phyloP scores from a whole-genome alignment of 75 land plant species.

The Picea glauca region DNA sequence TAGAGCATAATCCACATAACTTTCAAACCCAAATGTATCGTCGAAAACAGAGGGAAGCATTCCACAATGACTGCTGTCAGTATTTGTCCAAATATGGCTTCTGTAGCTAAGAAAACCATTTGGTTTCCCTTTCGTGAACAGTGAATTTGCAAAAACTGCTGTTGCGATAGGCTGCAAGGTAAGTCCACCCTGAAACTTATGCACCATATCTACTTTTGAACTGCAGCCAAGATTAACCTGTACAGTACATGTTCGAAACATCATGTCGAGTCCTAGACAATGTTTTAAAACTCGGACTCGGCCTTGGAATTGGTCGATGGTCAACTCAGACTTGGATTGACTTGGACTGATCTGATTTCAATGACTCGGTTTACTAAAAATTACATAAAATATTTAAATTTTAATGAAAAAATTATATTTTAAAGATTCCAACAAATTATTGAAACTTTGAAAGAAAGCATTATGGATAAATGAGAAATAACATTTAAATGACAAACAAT shows the following conservation, averaged over 20 bases:
- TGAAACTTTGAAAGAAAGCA: too few species aligned
- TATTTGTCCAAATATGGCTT: constrained; percentile 98
- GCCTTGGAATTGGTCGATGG: too few species aligned
- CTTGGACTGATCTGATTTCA: too few species aligned
- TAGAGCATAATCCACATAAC: constrained; percentile 94
- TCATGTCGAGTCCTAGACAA: constrained; percentile 96
- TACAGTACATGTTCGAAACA: constrained; percentile 98
- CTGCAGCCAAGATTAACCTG: constrained; percentile 97
- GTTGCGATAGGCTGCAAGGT: constrained; percentile 98
- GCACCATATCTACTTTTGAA: constrained; percentile 91
- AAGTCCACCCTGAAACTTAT: constrained; percentile 88
- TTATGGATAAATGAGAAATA: too few species aligned
- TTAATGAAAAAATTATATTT: too few species aligned
- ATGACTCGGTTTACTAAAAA: too few species aligned
- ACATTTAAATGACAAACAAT: too few species aligned
- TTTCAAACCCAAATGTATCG: constrained; percentile 92
- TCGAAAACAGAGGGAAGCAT: constrained; percentile 98
- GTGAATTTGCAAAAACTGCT: constrained; percentile 96
- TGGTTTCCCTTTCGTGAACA: constrained; percentile 94
- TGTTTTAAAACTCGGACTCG: too few species aligned
- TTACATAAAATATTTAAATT: too few species aligned
- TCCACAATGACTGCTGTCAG: constrained; percentile 83
- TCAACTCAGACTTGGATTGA: too few species aligned
- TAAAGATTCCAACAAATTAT: too few species aligned
- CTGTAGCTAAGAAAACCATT: constrained; percentile 92